Evolutionary conservation across 495 filamentous ascomycete genomes (phyloP), one percentile per base, ranked within the genome.

Genomic region (Aspergillus haitiensis): DNA sequence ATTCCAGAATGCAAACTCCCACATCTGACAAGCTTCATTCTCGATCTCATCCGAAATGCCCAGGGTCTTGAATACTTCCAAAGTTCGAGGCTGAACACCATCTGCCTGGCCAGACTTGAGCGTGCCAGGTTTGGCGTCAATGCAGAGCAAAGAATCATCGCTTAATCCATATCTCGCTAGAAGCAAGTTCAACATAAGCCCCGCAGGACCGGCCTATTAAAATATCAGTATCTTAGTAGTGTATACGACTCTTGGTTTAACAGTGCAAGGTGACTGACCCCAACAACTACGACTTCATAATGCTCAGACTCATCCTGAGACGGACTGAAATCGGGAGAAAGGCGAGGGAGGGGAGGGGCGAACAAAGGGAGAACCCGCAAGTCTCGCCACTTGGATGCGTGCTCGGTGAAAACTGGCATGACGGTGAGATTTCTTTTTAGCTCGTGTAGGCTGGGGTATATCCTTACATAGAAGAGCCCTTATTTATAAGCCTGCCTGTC

Each of bases 41-140:
- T 71, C 61, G 32, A 75, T 70, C 47, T 73, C 70, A 52, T 73
- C 71, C 7, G 64, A 60, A 8, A 75, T 52, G 2, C 70, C 72
- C 0, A 75, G 64, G 0, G 71, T 71, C 55, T 76, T 72, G n/a
- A 89, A 78, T 10, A 88, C 87, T 68, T 89, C 86, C 6, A 88
- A 68, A 10, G 78, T 86, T 11, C 87, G 82, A 35, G 77, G 76
- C 64, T 84, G 77, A 2, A 86, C 68, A 11, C 86, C 86, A 69
- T 89, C 86, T 10, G 85, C 86, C 67, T 88, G 86, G 4, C 86
- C 85, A 1, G 74, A 71, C 49, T 80, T 74, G 7, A 78, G 55
- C 0, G 70, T 70, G 0, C 58, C 61, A 0, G 74, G 48, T 56
- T 81, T 81, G 0, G 73, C 59, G 57, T 82, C 79, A 11, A 81